Percentiles rank a stretch among this genome's conserved stretches.
Evolutionary conservation across 192 early-diverging fungal species (phyloP).

Genomic region (Podila epicladia): DNA sequence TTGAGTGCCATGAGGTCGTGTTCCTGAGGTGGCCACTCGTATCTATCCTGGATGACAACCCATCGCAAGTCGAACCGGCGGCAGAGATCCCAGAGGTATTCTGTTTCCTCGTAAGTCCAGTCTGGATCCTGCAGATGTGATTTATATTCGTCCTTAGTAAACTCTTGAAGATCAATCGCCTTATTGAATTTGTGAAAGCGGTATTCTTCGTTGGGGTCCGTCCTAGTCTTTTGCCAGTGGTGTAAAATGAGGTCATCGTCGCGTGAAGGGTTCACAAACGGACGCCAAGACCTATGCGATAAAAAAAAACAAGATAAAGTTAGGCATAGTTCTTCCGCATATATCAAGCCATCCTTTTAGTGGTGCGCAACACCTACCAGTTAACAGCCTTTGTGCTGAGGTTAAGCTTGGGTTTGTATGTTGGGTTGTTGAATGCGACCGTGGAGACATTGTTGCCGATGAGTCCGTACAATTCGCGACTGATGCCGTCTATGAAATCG

Average conservation of each 20-base stretch:
- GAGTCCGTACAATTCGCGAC: slow-evolving; percentile 69
- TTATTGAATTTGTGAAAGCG: slow-evolving; percentile 84
- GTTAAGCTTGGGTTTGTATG: slow-evolving; percentile 78
- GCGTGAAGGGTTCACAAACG: slow-evolving; percentile 83
- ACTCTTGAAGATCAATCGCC: slow-evolving; percentile 70
- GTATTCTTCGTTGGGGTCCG: slow-evolving; percentile 70
- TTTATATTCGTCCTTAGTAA: slow-evolving; percentile 89
- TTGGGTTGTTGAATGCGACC: slow-evolving; percentile 65
- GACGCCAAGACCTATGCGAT: slow-evolving; percentile 65
- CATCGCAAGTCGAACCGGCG: slow-evolving; percentile 82
- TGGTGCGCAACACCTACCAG: slow-evolving; percentile 56
- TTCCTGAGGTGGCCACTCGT: slow-evolving; percentile 63
- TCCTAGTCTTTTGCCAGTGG: slow-evolving; percentile 84
- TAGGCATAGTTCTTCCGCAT: not conserved
- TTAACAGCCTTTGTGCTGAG: slow-evolving; percentile 70
- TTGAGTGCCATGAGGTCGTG: slow-evolving; percentile 33
- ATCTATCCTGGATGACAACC: slow-evolving; percentile 87
- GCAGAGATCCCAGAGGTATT: slow-evolving; percentile 82
- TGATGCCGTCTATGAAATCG: slow-evolving; percentile 58
- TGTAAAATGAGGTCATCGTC: slow-evolving; percentile 75
- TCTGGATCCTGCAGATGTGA: slow-evolving; percentile 73
- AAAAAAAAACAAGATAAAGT: not conserved
- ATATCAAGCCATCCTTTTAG: not conserved
- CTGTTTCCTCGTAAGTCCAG: slow-evolving; percentile 90
- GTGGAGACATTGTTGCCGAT: slow-evolving; percentile 75